phyloP scores from a whole-genome alignment of 2,329 filamentous ascomycete genomes.

The Fusarium succisae region DNA sequence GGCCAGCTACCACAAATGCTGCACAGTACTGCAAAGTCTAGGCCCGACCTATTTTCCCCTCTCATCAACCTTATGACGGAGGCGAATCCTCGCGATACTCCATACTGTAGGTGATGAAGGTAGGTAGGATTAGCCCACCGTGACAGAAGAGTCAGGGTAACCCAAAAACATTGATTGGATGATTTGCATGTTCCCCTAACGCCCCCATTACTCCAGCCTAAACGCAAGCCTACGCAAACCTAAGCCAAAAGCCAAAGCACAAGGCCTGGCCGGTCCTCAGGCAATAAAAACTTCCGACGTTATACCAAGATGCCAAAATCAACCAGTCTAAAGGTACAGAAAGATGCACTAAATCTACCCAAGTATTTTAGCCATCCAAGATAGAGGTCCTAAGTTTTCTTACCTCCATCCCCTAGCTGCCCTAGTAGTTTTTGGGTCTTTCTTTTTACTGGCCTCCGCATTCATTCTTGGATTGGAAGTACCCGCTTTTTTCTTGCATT shows the following conservation, averaged over 20 bases:
- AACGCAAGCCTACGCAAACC: not conserved
- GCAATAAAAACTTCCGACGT: not conserved
- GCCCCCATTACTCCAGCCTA: slow-evolving; percentile 7
- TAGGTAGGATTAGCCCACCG: slow-evolving; percentile 28
- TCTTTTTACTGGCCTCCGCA: slow-evolving; percentile 10
- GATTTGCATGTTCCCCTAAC: slow-evolving; percentile 9
- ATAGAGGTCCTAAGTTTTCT: not conserved
- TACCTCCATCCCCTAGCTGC: not conserved
- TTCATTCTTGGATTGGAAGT: slow-evolving; percentile 10
- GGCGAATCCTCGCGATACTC: not conserved
- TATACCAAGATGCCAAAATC: not conserved
- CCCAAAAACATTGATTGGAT: slow-evolving; percentile 30
- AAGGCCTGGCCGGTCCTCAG: not conserved
- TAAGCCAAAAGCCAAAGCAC: not conserved
- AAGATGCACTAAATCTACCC: not conserved
- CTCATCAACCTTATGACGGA: slow-evolving; percentile 2
- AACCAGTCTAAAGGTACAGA: not conserved
- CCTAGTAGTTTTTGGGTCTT: not conserved
- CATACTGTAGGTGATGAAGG: not conserved
- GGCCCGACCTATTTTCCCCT: not conserved
- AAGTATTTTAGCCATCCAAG: not conserved
- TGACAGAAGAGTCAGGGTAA: slow-evolving; percentile 28
- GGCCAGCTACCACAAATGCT: not conserved
- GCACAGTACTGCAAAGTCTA: not conserved
- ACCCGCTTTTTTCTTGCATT: slow-evolving; percentile 1